Conservation (phyloP, 352 stramenopile species). For the Saprolegnia diclina region DNA sequence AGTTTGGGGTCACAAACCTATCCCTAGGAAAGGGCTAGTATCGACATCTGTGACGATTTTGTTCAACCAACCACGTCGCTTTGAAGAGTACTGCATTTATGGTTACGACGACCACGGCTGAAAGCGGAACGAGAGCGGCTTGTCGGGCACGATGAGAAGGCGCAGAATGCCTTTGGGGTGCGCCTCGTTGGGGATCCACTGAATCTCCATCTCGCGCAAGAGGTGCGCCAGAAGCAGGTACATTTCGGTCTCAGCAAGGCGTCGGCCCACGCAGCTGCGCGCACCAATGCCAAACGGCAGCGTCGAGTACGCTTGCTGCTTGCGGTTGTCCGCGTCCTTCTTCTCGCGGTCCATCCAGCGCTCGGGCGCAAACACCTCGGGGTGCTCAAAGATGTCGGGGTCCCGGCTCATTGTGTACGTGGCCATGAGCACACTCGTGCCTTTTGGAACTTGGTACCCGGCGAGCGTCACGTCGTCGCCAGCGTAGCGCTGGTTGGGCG, state of each 20-base stretch:
- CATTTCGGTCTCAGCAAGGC: conserved; percentile 7
- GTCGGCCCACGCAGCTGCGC: not conserved
- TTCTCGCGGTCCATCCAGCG: not conserved
- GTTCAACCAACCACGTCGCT: too few relatives aligned
- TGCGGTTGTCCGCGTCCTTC: not conserved
- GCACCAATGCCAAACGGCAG: conserved; percentile 10
- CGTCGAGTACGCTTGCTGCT: not conserved
- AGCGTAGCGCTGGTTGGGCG: not conserved
- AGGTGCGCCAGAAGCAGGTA: not conserved
- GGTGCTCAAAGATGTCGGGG: not conserved
- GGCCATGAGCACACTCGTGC: not conserved
- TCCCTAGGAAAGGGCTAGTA: too few relatives aligned
- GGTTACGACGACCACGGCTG: not conserved
- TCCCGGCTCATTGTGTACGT: conserved; percentile 5
- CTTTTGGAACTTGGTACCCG: not conserved
- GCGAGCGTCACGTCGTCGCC: not conserved
- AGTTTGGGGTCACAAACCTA: too few relatives aligned
- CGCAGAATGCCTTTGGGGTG: not conserved
- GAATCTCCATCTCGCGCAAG: not conserved
- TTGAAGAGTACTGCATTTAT: too few relatives aligned
- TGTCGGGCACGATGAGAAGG: not conserved
- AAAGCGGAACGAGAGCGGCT: not conserved
- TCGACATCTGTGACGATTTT: too few relatives aligned
- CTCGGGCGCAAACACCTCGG: not conserved
- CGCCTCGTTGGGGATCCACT: not conserved